phyloP scores from a whole-genome alignment of 2,329 filamentous ascomycete species.

The Aspergillus hiratsukae region DNA sequence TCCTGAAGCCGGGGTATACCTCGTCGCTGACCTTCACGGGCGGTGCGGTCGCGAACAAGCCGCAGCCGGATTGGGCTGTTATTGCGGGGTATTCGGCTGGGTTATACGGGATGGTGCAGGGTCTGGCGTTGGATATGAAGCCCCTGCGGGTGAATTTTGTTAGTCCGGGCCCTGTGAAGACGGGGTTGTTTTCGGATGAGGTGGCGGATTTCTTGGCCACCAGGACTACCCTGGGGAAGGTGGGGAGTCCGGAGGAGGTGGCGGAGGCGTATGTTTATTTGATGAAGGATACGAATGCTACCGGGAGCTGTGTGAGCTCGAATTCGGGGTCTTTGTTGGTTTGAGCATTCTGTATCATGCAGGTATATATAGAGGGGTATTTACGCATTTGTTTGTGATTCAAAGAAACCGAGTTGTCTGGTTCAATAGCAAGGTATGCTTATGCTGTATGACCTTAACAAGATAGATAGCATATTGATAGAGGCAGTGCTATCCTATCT shows the following conservation, averaged over 20 bases:
- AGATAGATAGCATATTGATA: not conserved
- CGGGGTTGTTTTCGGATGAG: conserved; percentile 33
- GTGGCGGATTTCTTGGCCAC: conserved; percentile 4
- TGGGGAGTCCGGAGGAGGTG: conserved; percentile 14
- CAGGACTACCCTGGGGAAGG: not conserved
- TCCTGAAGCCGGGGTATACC: conserved; percentile 23
- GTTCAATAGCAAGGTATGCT: not conserved
- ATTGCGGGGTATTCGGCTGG: conserved; percentile 21
- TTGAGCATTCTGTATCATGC: not conserved
- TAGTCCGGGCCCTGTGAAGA: conserved; percentile 38
- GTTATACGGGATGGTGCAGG: conserved; percentile 31
- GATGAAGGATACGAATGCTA: conserved; percentile 2
- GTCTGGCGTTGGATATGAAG: conserved; percentile 39
- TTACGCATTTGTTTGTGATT: not conserved
- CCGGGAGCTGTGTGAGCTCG: not conserved
- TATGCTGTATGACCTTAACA: not conserved
- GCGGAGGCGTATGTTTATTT: conserved; percentile 30
- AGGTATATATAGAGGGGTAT: too few species aligned
- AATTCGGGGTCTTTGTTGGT: not conserved
- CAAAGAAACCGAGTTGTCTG: not conserved
- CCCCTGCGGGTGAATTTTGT: conserved; percentile 43
- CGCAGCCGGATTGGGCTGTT: conserved; percentile 30
- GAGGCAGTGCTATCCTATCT: not conserved
- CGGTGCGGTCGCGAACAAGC: conserved; percentile 33
- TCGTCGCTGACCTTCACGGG: conserved; percentile 41